phyloP scores from a whole-genome alignment of 495 filamentous ascomycete species.

The Hapsidospora chrysogenum region DNA sequence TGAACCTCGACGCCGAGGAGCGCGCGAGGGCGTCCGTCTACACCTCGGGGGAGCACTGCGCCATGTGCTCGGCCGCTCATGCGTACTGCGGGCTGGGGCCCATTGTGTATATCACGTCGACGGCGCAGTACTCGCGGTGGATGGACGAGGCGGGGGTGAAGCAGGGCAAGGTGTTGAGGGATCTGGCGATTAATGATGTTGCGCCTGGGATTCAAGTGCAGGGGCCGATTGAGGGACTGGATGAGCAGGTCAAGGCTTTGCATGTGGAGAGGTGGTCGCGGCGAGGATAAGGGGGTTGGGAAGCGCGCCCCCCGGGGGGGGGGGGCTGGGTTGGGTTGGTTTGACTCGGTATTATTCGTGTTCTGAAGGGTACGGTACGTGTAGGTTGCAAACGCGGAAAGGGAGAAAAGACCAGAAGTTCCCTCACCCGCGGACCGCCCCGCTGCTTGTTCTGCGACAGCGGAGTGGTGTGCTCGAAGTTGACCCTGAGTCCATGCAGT shows the following conservation, averaged over 20 bases:
- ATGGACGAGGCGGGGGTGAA: constrained; percentile 1
- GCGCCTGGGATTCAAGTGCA: constrained; percentile 2
- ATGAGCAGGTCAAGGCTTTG: constrained; percentile 1
- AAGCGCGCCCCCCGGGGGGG: too few relatives aligned
- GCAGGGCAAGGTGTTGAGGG: not conserved
- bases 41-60: constrained; percentile 20
- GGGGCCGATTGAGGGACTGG: constrained; percentile 6
- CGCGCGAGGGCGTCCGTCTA: constrained; percentile 13
- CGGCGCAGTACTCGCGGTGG: constrained; percentile 4
- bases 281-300: too few relatives aligned
- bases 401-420: too few relatives aligned
- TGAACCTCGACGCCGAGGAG: constrained; percentile 10
- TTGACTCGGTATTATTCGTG: too few relatives aligned
- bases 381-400: too few relatives aligned
- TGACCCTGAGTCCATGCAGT: too few relatives aligned
- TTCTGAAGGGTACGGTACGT: too few relatives aligned
- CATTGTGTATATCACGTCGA: constrained; percentile 12
- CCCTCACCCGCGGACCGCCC: too few relatives aligned
- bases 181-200: not conserved
- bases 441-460: too few relatives aligned
- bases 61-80: constrained; percentile 17
- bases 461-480: too few relatives aligned
- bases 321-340: too few relatives aligned
- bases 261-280: constrained; percentile 2
- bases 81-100: constrained; percentile 11